These are phyloP conservation scores for Leccinellum rugosiceps DNA, from an alignment of 768 basidiomycete genomes.

Conservation along the genomic window DNA sequence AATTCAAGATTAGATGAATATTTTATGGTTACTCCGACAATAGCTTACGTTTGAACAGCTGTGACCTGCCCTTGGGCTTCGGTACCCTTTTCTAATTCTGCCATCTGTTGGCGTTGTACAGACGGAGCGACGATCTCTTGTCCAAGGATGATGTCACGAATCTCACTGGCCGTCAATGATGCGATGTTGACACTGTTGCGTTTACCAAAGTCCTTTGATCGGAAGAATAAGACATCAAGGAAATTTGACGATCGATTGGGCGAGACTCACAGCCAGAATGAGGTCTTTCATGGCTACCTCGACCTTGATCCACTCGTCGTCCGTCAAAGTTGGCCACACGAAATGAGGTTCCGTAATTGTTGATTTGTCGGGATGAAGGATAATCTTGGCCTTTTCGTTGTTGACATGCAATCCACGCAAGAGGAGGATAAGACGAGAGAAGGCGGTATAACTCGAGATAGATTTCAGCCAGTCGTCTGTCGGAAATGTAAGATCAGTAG, in stretches of 20 bases:
- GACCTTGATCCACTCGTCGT: constrained; percentile 99
- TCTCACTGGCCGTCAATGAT: constrained; percentile 93
- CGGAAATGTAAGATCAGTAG: constrained; percentile 5
- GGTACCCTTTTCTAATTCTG: constrained; percentile 93
- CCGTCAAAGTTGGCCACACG: constrained; percentile 90
- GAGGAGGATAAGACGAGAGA: constrained; percentile 95
- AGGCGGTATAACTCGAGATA: constrained; percentile 98
- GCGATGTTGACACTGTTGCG: constrained; percentile 99
- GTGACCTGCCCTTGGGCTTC: constrained; percentile 96
- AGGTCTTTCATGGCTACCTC: constrained; percentile 99
- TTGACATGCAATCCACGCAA: constrained; percentile 98
- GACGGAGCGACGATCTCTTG: constrained; percentile 98
- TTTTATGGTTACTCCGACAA: not conserved
- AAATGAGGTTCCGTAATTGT: constrained; percentile 98
- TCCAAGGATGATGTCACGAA: constrained; percentile 96
- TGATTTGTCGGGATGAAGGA: constrained; percentile 94
- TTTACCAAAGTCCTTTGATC: constrained; percentile 87
- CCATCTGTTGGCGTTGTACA: constrained; percentile 98
- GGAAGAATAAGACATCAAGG: constrained; percentile 12
- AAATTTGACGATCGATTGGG: not conserved
- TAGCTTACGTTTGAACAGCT: constrained; percentile 79
- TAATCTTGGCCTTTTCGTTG: constrained; percentile 99
- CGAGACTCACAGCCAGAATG: constrained; percentile 68
- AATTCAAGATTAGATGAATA: constrained; percentile 5
- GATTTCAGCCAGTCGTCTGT: constrained; percentile 98